Base-by-base conservation (phyloP, 768 basidiomycete species). In the Pholiota conissans region DNA sequence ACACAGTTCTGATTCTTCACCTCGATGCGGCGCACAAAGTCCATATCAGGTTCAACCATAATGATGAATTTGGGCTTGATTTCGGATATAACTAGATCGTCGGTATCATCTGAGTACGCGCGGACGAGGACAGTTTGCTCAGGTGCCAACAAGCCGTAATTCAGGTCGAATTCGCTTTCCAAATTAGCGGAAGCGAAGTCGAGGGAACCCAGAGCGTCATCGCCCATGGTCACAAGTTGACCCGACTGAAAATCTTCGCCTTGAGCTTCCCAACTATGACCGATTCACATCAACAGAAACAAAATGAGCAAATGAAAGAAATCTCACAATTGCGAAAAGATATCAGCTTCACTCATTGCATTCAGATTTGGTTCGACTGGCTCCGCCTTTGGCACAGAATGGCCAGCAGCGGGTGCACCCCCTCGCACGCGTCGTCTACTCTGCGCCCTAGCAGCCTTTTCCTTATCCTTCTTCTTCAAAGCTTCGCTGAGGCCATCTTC, bases 21-120 rank as follows among this genome's bases (percentile, higher is more conserved):
- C 80, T 99, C 95, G 24, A 99, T 80, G 1, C 97, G 82, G 26
- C 97, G 80, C 34, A 98, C 84, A 64, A 98, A 99, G 52, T 96
- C 91, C 68, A 93, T 88, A 64, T 87, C 67, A 2, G 96, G 95
- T 67, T 99, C 97, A 62, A 90, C 94, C 90, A 98, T 93, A 47
- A 98, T 85, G 52, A 99, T 88, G 67, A 95, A 98, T 60, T 88
- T 85, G 1, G 97, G 97, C 58, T 89, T 79, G 7, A 98, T 78
- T 69, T 99, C 96, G 39, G 85, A 81, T 29, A 99, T 76, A 49
- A 98, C 74, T 37, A 86, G 82, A 69, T 99, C 97, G 63, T 99
- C 97, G 2, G 90, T 84, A 67, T 98, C 97, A 46, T 95, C 95
- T 0, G 90, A 87, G 67, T 94, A 99, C 1, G 91, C 83, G 3